Conservation (phyloP, 1,139 yeast genomes). For the Kodamaea ohmeri region DNA sequence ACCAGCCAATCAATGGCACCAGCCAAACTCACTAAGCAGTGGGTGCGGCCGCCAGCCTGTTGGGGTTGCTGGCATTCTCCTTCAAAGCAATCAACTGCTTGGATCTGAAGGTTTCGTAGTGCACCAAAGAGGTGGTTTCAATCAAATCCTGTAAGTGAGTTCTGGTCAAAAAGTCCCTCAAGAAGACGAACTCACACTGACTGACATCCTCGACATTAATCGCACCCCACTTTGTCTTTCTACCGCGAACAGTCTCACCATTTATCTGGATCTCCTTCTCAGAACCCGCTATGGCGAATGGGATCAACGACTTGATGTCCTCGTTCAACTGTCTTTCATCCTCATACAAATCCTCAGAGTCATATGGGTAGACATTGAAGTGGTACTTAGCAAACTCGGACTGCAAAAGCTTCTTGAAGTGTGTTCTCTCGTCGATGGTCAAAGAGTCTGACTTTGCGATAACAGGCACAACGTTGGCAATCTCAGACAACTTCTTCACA, state of each 20-base stretch:
- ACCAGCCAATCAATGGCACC: slow-evolving; percentile 4
- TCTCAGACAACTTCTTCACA: slow-evolving; percentile 80
- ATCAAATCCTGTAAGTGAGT: slow-evolving; percentile 95
- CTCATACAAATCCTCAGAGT: slow-evolving; percentile 67
- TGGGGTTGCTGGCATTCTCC: slow-evolving; percentile 59
- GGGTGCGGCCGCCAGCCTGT: slow-evolving; percentile 1
- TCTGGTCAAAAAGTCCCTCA: slow-evolving; percentile 90
- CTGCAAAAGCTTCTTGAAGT: slow-evolving; percentile 73
- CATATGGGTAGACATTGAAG: slow-evolving; percentile 85
- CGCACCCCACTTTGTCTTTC: slow-evolving; percentile 92
- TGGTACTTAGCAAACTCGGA: slow-evolving; percentile 72
- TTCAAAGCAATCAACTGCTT: slow-evolving; percentile 92
- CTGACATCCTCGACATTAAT: slow-evolving; percentile 89
- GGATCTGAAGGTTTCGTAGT: slow-evolving; percentile 90
- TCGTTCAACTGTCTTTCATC: slow-evolving; percentile 78
- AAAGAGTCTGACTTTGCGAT: slow-evolving; percentile 91
- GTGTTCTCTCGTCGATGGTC: slow-evolving; percentile 79
- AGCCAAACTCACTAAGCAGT: neutral
- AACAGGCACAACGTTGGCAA: slow-evolving; percentile 91
- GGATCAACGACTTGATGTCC: slow-evolving; percentile 76
- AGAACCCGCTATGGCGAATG: slow-evolving; percentile 96
- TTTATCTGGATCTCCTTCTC: slow-evolving; percentile 69
- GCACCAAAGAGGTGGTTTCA: slow-evolving; percentile 84
- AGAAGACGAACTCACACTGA: slow-evolving; percentile 92
- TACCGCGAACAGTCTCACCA: slow-evolving; percentile 82